These are phyloP conservation scores for Botrytis porri DNA, from an alignment of 2,329 filamentous ascomycete species.

Conservation along the genomic window DNA sequence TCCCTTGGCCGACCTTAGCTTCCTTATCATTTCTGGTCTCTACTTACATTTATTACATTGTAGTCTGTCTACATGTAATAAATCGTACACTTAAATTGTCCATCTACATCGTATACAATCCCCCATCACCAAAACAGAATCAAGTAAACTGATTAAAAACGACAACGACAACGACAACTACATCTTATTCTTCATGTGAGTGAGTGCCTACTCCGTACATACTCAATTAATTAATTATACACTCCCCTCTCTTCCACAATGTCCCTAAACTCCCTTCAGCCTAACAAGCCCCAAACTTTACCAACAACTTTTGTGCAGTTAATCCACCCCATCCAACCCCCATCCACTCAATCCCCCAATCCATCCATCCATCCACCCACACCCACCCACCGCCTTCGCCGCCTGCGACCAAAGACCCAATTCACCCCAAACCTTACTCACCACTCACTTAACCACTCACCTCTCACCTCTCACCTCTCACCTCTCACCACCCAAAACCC, in stretches of 20 bases:
- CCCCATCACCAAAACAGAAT: no score
- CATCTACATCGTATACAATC: background rate
- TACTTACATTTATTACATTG: background rate
- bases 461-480: background rate
- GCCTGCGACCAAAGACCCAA: background rate
- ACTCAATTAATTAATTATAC: background rate
- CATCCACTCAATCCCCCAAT: background rate
- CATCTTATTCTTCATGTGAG: background rate
- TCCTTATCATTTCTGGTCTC: background rate
- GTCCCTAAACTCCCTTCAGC: background rate
- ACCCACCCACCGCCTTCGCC: background rate
- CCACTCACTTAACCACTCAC: background rate
- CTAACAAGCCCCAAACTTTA: constrained; percentile 1
- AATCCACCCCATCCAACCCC: background rate
- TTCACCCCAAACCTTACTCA: background rate
- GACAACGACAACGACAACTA: background rate
- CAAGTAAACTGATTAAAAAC: no score
- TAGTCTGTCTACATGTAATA: background rate
- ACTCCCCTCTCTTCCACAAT: background rate
- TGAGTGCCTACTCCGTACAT: background rate
- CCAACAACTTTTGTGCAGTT: background rate
- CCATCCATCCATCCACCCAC: background rate
- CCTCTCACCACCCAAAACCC: background rate
- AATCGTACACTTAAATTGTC: no score
- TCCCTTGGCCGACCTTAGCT: background rate